Conservation (phyloP, 164 flowering plant species). For the Liriodendron chinense region DNA sequence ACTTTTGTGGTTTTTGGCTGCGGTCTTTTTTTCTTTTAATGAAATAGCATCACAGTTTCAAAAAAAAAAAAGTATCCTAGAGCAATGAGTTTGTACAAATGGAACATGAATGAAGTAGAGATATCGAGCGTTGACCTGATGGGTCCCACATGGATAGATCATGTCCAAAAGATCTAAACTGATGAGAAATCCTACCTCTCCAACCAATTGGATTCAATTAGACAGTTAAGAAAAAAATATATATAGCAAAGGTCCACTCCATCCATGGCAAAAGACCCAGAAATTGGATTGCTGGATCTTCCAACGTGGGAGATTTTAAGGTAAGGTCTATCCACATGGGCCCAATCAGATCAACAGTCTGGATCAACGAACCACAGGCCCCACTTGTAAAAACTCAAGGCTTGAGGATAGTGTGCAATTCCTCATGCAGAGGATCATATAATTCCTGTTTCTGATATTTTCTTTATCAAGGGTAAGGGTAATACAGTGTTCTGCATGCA, state of each 20-base stretch:
- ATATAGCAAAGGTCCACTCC: background rate
- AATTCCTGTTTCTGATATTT: background rate
- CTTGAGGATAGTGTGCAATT: background rate
- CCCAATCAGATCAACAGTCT: background rate
- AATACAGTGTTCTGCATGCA: constrained; percentile 88
- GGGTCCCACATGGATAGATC: background rate
- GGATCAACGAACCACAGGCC: background rate
- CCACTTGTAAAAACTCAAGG: background rate
- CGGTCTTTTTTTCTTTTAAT: too few relatives aligned
- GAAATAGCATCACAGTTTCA: background rate
- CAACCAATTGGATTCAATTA: background rate
- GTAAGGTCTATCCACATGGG: too few relatives aligned
- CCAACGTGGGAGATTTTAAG: too few relatives aligned
- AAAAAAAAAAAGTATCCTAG: too few relatives aligned
- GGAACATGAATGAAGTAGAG: background rate
- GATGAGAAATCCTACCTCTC: background rate
- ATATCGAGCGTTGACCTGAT: background rate
- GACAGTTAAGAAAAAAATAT: background rate
- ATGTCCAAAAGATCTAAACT: background rate
- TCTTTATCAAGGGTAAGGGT: background rate
- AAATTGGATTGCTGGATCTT: background rate
- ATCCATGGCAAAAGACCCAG: background rate
- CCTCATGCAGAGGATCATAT: background rate
- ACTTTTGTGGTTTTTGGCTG: too few relatives aligned
- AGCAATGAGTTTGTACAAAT: background rate